Base-by-base conservation (phyloP, 2,329 filamentous ascomycete genomes). In the Talaromyces pinophilus region DNA sequence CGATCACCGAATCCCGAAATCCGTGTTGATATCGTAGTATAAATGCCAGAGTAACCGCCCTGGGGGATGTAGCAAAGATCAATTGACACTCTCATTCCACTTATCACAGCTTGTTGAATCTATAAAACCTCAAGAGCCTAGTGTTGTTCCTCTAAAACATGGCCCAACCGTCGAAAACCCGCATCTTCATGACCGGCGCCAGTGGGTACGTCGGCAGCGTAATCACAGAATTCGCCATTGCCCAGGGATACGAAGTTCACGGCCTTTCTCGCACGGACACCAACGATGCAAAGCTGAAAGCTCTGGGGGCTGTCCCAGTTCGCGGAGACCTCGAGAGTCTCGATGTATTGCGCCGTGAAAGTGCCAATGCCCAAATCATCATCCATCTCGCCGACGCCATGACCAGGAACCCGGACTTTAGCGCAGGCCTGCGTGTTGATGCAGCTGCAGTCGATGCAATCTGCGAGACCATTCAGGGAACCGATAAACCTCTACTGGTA, bases 181-280 rank as follows among this genome's bases (percentile, higher is more conserved):
- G 69, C 57, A 70, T 79, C 66, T 82, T 82, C 72, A 74, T 82
- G 5, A 82, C 80, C 46, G 80, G 80, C 2, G 80, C 75, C 11
- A 77, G 69, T 60, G 80, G 80, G 38, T 81, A 78, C 69, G 69
- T 82, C 42, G 81, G 80, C 64, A 70, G 71, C 3, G 71, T 67
- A n/a, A 66, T 83, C 19, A 75, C 73, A 42, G 69, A 75, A 48
- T 68, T 75, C 33, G 80, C 80, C 65, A 67, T 82, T 40, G 67
- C 72, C 17, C 67, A 76, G 5, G 80, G 81, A 65, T 79, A 83
- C 70, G 65, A 70, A 7, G 79, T 84, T 19, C 72, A 72, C 61
- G 81, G 77, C 5, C 78, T 84, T 2, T 81, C 81, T 3, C 80
- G 82, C 59, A 75, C 69, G 46, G 72, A 76, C 11, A 33, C 69